Base-by-base conservation (phyloP, 2,329 filamentous ascomycete species). In the Arthrobotrys iridis region DNA sequence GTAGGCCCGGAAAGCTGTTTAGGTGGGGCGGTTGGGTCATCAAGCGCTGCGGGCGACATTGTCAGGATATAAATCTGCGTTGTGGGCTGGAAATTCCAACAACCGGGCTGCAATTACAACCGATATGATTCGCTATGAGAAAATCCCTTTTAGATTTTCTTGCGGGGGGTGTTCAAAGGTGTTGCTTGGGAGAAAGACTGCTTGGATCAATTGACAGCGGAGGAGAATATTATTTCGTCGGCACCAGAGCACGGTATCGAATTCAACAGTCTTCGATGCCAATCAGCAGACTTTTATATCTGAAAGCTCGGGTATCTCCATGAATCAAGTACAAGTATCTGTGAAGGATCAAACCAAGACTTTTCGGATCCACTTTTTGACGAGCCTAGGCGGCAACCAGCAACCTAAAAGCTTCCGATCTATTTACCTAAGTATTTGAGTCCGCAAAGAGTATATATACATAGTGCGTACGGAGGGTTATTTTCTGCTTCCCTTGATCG, bases 1-100 rank as follows among this genome's bases (percentile, higher is more conserved):
- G 45, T 11, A 5, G 70, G 70, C 15, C 70, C 70, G 11, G 62
- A 66, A 22, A 74, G 55, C 8, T 67, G 52, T 24, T 74, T 74
- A 11, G 46, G 62, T 1, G 70, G 55, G 13, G 62, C 70, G 4
- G 26, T 48, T 11, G 70, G 70, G 24, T 74, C 70, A 5, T 74
- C 70, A 4, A 74, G 24, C 5, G 70, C 70, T 33, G 70, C 70
- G 13, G 70, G 62, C 18, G 70, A 28, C 70, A 74, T 74, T 20
- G 30, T 50, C n/a, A n/a, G 33, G n/a, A 8, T 26, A 26, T 52
- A 28, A 43, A 13, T 66, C 26, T 63, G 70, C 26, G 70, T 74
- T 74, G 70, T 52, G 7, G 37, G 26, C 13, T 13, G 41, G 63
- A 62, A 63, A 55, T 40, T 74, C 15, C 70, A 74, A 74, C 68